These are phyloP conservation scores for Lagenidium giganteum DNA, from an alignment of 352 stramenopile species.

Conservation along the genomic window DNA sequence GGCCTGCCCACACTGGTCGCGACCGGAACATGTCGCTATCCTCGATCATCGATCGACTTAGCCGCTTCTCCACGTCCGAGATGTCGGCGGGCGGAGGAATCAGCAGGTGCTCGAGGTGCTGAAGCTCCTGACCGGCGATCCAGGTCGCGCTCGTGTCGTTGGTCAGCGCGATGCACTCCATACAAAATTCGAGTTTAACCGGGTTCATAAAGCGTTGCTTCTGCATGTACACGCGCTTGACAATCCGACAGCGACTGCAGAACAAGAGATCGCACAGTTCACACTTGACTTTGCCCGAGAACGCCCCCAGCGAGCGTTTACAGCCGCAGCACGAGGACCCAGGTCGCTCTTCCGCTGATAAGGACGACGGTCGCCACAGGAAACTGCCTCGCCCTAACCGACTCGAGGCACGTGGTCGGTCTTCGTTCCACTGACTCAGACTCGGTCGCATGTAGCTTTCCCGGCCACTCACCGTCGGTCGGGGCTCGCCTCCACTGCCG, in stretches of 20 bases:
- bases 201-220: constrained; percentile 43
- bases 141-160: constrained; percentile 42
- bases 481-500: no score
- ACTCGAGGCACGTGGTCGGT: no score
- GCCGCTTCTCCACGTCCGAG: not conserved
- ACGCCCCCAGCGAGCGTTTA: constrained; percentile 13
- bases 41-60: constrained; percentile 1
- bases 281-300: constrained; percentile 20
- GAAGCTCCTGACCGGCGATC: constrained; percentile 49
- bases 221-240: constrained; percentile 21
- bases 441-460: no score
- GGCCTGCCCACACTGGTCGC: constrained; percentile 8
- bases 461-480: no score
- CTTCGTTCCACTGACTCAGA: no score
- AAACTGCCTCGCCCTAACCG: constrained; percentile 12
- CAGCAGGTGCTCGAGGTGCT: constrained; percentile 13
- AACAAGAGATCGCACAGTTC: constrained; percentile 13
- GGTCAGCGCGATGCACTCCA: constrained; percentile 36
- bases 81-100: no score
- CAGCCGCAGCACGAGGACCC: constrained; percentile 3
- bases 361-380: constrained; percentile 9
- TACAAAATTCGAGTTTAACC: constrained; percentile 67
- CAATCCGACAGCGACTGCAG: constrained; percentile 14
- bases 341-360: constrained; percentile 3
- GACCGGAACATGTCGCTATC: constrained; percentile 14